A percentile compares a stretch with the other conserved stretches of the same genome.
These are phyloP conservation scores for Lipomyces mesembrius DNA, from an alignment of 805 yeast genomes.

Conservation along the genomic window DNA sequence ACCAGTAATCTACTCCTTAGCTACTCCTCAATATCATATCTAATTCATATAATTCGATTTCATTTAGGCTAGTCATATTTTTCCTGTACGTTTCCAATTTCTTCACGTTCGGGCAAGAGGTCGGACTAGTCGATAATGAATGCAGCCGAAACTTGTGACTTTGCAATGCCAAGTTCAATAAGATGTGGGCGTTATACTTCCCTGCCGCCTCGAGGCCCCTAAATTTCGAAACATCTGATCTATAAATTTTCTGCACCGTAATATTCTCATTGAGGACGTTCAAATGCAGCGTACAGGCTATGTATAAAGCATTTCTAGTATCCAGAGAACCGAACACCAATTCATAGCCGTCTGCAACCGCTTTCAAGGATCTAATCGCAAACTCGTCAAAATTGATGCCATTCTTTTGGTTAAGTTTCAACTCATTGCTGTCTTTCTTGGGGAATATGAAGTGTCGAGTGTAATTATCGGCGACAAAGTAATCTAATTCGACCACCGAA, in stretches of 20 bases:
- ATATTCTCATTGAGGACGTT: constrained; percentile 14
- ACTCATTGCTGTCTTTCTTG: background rate
- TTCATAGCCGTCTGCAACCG: constrained; percentile 18
- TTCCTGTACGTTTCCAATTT: constrained; percentile 17
- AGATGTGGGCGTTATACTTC: constrained; percentile 12
- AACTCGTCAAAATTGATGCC: constrained; percentile 20
- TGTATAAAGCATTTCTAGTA: constrained; percentile 7
- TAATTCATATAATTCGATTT: constrained; percentile 22
- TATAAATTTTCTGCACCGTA: constrained; percentile 14
- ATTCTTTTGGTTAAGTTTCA: background rate
- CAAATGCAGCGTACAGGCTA: constrained; percentile 16
- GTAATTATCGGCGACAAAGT: constrained; percentile 16
- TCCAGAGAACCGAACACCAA: constrained; percentile 28
- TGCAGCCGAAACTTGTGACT: constrained; percentile 13
- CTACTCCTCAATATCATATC: constrained; percentile 11
- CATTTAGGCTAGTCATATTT: constrained; percentile 15
- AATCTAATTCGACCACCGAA: constrained; percentile 29
- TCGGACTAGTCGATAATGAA: background rate
- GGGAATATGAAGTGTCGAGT: constrained; percentile 10
- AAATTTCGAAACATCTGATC: constrained; percentile 20
- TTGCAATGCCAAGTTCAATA: constrained; percentile 17
- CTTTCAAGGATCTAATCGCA: constrained; percentile 12
- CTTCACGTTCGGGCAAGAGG: constrained; percentile 18
- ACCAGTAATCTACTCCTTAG: background rate
- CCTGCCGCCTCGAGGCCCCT: background rate